Percentiles rank a stretch among this genome's conserved stretches.
Conservation (phyloP, 2,329 filamentous ascomycete genomes). For the Nemania sp. region DNA sequence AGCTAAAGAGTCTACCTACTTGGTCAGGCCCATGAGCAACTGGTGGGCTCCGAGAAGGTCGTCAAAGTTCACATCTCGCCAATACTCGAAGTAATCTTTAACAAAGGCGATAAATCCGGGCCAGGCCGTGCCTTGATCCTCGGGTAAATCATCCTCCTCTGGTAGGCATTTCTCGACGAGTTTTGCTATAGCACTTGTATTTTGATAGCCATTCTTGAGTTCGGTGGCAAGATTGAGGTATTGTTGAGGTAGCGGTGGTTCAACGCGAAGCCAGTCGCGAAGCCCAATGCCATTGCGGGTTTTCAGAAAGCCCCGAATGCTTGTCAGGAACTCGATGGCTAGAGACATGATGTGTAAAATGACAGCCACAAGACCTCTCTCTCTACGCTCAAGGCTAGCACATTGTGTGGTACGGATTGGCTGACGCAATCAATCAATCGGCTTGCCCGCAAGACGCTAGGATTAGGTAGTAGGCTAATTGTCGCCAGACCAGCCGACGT, state of each 20-base stretch:
- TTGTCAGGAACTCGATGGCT: conserved; percentile 74
- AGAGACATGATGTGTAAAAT: conserved; percentile 64
- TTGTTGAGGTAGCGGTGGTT: conserved; percentile 74
- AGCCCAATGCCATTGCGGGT: conserved; percentile 73
- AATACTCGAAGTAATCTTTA: conserved; percentile 82
- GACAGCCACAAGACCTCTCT: conserved; percentile 17
- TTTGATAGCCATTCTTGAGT: conserved; percentile 70
- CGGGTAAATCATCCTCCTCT: conserved; percentile 71
- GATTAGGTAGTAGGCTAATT: neutral
- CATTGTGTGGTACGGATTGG: conserved; percentile 29
- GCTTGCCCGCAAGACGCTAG: neutral
- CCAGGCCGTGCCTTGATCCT: conserved; percentile 77
- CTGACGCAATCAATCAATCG: neutral
- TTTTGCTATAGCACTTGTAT: conserved; percentile 66
- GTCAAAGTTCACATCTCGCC: conserved; percentile 82
- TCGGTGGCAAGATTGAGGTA: conserved; percentile 77
- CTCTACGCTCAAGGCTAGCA: neutral
- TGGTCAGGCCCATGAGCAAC: conserved; percentile 77
- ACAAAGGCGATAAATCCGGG: conserved; percentile 82
- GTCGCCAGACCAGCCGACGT: conserved; percentile 15
- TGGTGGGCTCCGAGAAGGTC: conserved; percentile 82
- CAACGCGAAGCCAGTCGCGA: conserved; percentile 78
- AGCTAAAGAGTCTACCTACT: conserved; percentile 64
- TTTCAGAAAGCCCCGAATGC: conserved; percentile 72
- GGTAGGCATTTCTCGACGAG: conserved; percentile 74